Evolutionary conservation across 2,329 filamentous ascomycete genomes (phyloP).

Genomic region (Escovopsis weberi): DNA sequence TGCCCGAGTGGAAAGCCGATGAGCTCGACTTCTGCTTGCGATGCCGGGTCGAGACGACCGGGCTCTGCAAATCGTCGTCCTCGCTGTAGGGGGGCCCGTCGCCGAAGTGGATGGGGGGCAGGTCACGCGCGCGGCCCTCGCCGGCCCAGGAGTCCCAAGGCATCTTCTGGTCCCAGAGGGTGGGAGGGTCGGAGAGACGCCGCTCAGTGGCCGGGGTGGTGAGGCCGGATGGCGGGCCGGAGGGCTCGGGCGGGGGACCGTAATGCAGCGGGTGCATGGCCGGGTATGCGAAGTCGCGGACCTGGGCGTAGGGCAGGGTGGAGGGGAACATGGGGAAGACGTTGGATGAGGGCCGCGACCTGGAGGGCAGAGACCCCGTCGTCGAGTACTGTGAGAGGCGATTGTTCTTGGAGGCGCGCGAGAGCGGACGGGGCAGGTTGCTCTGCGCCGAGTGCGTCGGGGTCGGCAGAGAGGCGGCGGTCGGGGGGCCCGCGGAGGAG

Average conservation of each 20-base stretch:
- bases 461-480: conserved; percentile 41
- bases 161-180: conserved; percentile 57
- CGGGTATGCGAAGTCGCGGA: conserved; percentile 93
- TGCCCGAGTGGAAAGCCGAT: conserved; percentile 29
- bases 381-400: conserved; percentile 69
- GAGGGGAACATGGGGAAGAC: conserved; percentile 74
- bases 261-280: conserved; percentile 77
- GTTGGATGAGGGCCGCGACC: conserved; percentile 68
- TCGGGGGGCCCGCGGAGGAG: conserved; percentile 31
- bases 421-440: conserved; percentile 49
- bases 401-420: conserved; percentile 59
- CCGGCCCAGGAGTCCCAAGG: conserved; percentile 43
- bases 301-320: conserved; percentile 72
- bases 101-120: conserved; percentile 66
- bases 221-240: conserved; percentile 55
- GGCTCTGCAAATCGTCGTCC: conserved; percentile 87
- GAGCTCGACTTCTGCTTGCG: conserved; percentile 68
- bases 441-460: conserved; percentile 44
- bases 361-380: conserved; percentile 48
- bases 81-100: conserved; percentile 90
- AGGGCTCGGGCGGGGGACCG: conserved; percentile 68
- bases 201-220: conserved; percentile 80
- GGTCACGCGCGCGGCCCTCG: conserved; percentile 46
- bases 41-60: conserved; percentile 72
- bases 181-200: conserved; percentile 69